These are phyloP conservation scores for Leccinum disarticulatum DNA, from an alignment of 768 basidiomycete species.

Conservation along the genomic window DNA sequence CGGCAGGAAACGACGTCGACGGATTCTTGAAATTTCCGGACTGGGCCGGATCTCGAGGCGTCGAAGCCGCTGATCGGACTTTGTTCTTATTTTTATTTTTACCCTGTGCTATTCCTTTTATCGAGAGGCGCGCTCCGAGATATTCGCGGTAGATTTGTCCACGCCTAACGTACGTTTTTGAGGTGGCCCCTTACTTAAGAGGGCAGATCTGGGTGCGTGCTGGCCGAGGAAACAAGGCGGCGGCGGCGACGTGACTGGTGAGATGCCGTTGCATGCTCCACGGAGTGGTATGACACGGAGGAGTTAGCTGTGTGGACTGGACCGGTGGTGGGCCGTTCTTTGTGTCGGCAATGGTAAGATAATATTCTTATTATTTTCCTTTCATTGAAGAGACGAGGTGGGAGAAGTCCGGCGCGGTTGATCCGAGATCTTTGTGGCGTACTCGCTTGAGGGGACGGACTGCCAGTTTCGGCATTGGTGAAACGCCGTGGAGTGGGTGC, in stretches of 20 bases:
- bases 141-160: slow-evolving; percentile 19
- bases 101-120: slow-evolving; percentile 7
- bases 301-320: neutral
- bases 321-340: neutral
- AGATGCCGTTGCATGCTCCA: slow-evolving; percentile 4
- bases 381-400: neutral
- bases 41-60: slow-evolving; percentile 17
- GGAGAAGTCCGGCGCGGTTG: neutral
- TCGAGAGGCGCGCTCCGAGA: slow-evolving; percentile 15
- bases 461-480: slow-evolving; percentile 11
- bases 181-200: neutral
- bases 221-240: slow-evolving; percentile 11
- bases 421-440: neutral
- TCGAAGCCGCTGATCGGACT: slow-evolving; percentile 23
- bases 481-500: slow-evolving; percentile 11
- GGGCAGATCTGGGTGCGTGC: slow-evolving; percentile 1
- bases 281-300: neutral
- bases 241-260: neutral
- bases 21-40: slow-evolving; percentile 21
- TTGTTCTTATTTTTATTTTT: neutral
- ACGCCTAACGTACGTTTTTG: slow-evolving; percentile 6
- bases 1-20: neutral
- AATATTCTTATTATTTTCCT: neutral
- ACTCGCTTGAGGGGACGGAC: neutral
- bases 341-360: neutral